These are phyloP conservation scores for Aspergillus wentii DNA, from an alignment of 495 filamentous ascomycete species.

Conservation along the genomic window DNA sequence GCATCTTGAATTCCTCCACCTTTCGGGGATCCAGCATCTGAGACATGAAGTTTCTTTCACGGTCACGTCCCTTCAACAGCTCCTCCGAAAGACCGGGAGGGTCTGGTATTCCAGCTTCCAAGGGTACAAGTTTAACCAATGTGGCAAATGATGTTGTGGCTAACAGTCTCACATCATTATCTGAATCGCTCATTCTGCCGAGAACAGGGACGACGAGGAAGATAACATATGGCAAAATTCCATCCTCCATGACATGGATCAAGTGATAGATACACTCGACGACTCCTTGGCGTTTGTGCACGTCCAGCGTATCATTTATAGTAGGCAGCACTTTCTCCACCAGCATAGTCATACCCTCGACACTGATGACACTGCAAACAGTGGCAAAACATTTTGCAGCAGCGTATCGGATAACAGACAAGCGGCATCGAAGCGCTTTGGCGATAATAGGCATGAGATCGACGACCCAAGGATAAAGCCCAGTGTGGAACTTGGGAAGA, in stretches of 20 bases:
- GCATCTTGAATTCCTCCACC: slow-evolving; percentile 88
- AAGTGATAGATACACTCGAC: slow-evolving; percentile 93
- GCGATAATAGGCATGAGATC: slow-evolving; percentile 80
- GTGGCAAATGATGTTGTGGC: slow-evolving; percentile 97
- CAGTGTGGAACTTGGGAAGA: slow-evolving; percentile 71
- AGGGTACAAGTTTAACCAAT: slow-evolving; percentile 95
- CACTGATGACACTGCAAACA: slow-evolving; percentile 90
- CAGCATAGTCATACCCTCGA: slow-evolving; percentile 91
- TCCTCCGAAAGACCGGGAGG: slow-evolving; percentile 87
- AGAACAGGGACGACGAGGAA: slow-evolving; percentile 98
- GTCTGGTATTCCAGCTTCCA: slow-evolving; percentile 96
- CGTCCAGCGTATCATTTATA: slow-evolving; percentile 81
- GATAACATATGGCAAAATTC: slow-evolving; percentile 94
- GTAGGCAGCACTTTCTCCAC: slow-evolving; percentile 89
- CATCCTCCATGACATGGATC: slow-evolving; percentile 96
- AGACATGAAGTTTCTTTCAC: slow-evolving; percentile 91
- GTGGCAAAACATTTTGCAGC: slow-evolving; percentile 97
- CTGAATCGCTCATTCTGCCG: slow-evolving; percentile 98
- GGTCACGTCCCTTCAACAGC: slow-evolving; percentile 81
- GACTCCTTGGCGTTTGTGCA: slow-evolving; percentile 83
- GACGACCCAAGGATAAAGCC: slow-evolving; percentile 72
- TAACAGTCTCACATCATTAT: slow-evolving; percentile 89
- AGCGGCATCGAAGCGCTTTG: slow-evolving; percentile 75
- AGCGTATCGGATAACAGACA: slow-evolving; percentile 91
- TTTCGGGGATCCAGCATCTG: slow-evolving; percentile 96